Base-by-base conservation (phyloP, 805 yeast genomes). In the Ogataea henricii region DNA sequence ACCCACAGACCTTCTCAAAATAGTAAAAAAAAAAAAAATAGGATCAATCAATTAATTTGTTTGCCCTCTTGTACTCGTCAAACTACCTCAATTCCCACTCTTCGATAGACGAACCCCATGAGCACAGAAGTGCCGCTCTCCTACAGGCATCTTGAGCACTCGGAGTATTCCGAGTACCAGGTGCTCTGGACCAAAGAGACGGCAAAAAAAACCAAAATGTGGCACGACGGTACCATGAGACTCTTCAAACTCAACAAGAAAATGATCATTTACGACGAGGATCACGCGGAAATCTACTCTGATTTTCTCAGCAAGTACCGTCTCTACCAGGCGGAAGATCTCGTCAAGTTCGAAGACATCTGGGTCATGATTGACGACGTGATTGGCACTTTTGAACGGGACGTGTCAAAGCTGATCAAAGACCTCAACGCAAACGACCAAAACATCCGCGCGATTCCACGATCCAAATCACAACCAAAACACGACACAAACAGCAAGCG, bases 151-250 rank as follows among this genome's bases (percentile, higher is more conserved):
- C 53, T 64, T 22, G 54, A 56, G 43, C 65, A 59, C 43, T 75
- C 82, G 3, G 63, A 69, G 27, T 76, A 76, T 41, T 69, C 73
- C 41, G 80, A 78, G 55, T 79, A 67, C 55, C 52, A 62, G n/a
- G 63, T 79, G 2, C 66, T 79, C 13, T 79, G 70, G 58, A 73
- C 83, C 2, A 66, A 59, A 25, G 66, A 82, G 18, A 58, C 76
- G 6, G 51, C 49, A 9, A 81, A 79, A 56, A 76, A 71, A 48
- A 70, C 67, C 39, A 78, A 79, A 55, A 64, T 64, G 48, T 79
- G 83, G 83, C 67, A 67, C 46, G 85, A 79, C 55, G 83, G 83
- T 1, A 65, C 57, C 9, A 57, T 78, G 45, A 67, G 68, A 46
- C 69, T 64, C 57, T 79, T 74, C 57, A 72, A 70, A 53, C 68